phyloP scores from a whole-genome alignment of 2,329 filamentous ascomycete genomes.

The Dryadomyces quercus-mongolicae region DNA sequence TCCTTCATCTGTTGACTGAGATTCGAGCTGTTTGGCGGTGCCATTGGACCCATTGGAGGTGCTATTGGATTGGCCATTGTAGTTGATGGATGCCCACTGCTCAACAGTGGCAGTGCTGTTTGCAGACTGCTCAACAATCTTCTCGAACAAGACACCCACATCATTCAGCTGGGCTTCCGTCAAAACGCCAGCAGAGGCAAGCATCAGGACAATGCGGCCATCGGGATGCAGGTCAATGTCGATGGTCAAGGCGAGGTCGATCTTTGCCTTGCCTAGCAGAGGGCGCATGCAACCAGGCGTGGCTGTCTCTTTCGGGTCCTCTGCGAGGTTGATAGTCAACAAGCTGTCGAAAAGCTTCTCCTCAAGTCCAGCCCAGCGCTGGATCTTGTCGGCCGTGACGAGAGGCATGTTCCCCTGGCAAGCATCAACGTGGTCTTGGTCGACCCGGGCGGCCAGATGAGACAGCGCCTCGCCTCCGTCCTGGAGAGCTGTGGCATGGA shows the following conservation, averaged over 20 bases:
- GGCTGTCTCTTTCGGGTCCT: not conserved
- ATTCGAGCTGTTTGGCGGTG: no score
- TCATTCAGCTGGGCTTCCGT: conserved; percentile 1
- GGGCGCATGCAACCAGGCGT: conserved; percentile 6
- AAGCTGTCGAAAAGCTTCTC: conserved; percentile 15
- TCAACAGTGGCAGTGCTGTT: conserved; percentile 1
- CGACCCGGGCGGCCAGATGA: conserved; percentile 8
- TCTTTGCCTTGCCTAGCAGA: conserved; percentile 7
- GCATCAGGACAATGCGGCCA: conserved; percentile 9
- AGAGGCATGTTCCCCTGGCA: conserved; percentile 14
- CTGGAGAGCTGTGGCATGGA: conserved; percentile 9
- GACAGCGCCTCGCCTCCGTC: conserved; percentile 2
- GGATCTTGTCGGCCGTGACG: conserved; percentile 11
- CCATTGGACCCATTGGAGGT: no score
- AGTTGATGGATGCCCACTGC: conserved; percentile 4
- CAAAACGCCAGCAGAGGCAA: conserved; percentile 2
- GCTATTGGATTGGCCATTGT: no score
- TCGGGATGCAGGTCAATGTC: conserved; percentile 13
- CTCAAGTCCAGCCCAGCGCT: conserved; percentile 13
- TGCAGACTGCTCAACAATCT: conserved; percentile 5
- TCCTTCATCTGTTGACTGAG: no score
- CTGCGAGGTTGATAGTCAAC: conserved; percentile 11
- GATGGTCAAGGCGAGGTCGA: conserved; percentile 13
- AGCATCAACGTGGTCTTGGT: conserved; percentile 8
- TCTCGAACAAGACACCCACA: conserved; percentile 10